Percentiles rank a stretch among this genome's conserved stretches.
phyloP scores from a whole-genome alignment of 495 filamentous ascomycete species.

The Hyphodiscus hymeniophilus region DNA sequence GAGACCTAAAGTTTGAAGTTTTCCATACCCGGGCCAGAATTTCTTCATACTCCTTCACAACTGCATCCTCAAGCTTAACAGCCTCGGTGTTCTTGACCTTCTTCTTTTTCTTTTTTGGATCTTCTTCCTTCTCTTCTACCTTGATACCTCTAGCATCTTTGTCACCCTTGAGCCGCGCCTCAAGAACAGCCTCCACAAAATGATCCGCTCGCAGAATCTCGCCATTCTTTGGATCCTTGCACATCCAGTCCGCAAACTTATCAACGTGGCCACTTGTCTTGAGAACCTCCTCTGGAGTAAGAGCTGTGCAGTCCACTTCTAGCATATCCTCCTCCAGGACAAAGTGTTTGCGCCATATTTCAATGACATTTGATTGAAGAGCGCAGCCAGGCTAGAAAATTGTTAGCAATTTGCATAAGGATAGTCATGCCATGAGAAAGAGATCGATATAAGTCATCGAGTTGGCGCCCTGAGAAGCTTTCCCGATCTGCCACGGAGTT shows the following conservation, averaged over 20 bases:
- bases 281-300: constrained; percentile 83
- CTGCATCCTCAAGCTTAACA: constrained; percentile 56
- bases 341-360: constrained; percentile 89
- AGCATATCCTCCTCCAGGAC: constrained; percentile 86
- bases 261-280: constrained; percentile 97
- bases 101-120: constrained; percentile 52
- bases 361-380: constrained; percentile 77
- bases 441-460: background rate
- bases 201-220: constrained; percentile 96
- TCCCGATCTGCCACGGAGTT: background rate
- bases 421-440: background rate
- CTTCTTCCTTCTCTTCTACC: constrained; percentile 53
- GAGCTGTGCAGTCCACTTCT: constrained; percentile 76
- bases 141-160: constrained; percentile 48
- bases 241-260: constrained; percentile 98
- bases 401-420: background rate
- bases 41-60: constrained; percentile 65
- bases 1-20: background rate
- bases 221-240: constrained; percentile 95
- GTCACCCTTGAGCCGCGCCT: constrained; percentile 65
- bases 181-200: constrained; percentile 87
- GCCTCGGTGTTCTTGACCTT: constrained; percentile 43
- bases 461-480: background rate
- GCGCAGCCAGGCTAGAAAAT: constrained; percentile 46
- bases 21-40: constrained; percentile 48